Percentiles rank a stretch among this genome's conserved stretches.
Evolutionary conservation across 1,284 basidiomycete species (phyloP).

Genomic region (Cystobasidium pallidum): DNA sequence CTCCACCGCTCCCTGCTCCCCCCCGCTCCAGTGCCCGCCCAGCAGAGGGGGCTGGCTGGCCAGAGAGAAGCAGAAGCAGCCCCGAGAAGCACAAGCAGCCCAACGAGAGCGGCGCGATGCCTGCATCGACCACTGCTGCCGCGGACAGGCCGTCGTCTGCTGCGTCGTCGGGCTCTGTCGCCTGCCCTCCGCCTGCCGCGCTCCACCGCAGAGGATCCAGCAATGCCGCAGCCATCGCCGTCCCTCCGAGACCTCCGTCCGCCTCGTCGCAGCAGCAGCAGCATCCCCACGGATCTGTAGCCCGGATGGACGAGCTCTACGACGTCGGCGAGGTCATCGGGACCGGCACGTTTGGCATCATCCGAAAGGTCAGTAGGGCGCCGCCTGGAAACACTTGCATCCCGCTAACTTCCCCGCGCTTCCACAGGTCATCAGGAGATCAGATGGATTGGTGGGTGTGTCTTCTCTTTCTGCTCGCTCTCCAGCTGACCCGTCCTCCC

Average conservation of each 20-base stretch:
- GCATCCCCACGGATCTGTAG: conserved; percentile 32
- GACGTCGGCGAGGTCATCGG: conserved; percentile 89
- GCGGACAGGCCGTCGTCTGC: conserved; percentile 15
- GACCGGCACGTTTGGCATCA: conserved; percentile 95
- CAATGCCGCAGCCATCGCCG: conserved; percentile 19
- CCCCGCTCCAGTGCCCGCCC: neutral
- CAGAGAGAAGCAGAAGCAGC: neutral
- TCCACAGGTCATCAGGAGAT: conserved; percentile 72
- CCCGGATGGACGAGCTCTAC: conserved; percentile 62
- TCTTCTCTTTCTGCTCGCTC: neutral
- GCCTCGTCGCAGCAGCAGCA: conserved; percentile 20
- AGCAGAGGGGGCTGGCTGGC: conserved; percentile 26
- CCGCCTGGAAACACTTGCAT: no score
- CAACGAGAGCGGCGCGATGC: neutral
- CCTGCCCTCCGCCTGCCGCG: neutral
- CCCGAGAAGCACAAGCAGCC: neutral
- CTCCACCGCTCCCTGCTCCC: neutral
- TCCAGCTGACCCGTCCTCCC: conserved; percentile 12
- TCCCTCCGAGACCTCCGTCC: conserved; percentile 22
- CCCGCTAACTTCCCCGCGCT: no score
- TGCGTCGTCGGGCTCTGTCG: neutral
- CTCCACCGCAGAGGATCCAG: conserved; percentile 21
- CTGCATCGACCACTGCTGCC: conserved; percentile 6
- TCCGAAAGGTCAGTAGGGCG: conserved; percentile 78
- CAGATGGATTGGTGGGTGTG: conserved; percentile 71